Base-by-base conservation (phyloP, 1,139 yeast species). In the Taphrina populina region DNA sequence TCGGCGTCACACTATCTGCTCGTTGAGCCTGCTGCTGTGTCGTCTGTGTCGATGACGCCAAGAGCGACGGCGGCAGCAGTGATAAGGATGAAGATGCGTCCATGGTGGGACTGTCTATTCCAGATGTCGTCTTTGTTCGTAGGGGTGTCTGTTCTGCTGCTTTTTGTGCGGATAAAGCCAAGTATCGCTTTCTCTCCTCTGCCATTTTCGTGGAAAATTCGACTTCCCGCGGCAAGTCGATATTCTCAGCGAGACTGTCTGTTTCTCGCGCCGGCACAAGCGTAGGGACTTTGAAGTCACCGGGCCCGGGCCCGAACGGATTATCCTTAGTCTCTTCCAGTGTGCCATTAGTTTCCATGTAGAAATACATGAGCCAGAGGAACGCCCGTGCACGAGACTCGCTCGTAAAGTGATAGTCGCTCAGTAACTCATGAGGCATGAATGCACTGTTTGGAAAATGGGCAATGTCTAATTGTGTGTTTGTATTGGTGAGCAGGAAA, bases 311-410 rank as follows among this genome's bases (percentile, higher is more conserved):
- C 20, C 84, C 83, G 68, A 87, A 88, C 2, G 95, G 92, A 63
- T 85, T 85, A 1, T 65, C 57, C 2, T 70, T 69, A 19, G 88
- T 68, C 58, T 79, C 79, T 33, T 76, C 81, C 0, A 75, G 71
- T 0, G 76, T 69, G 61, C 84, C 74, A 59, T 77, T 76, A 0
- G 95, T 84, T 66, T 92, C 96, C 61, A 85, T 71, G 65, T 84
- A 85, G 2, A 88, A 77, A 72, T 87, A 88, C 59, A 87, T 68
- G 37, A 92, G 70, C 97, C 97, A 92, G 60, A 92, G 69, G 63
- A 92, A 82, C 30, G 92, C 76, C 52, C 75, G 71, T 1, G 88
- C 88, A 61, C 96, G 75, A 60, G 81, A 81, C 34, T 68, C 69
- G 2, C 95, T 87, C 70, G 84, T 78, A 62, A 85, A 79, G 17